Base-by-base conservation (phyloP, 352 stramenopile species). In the Phytophthora multivora region DNA sequence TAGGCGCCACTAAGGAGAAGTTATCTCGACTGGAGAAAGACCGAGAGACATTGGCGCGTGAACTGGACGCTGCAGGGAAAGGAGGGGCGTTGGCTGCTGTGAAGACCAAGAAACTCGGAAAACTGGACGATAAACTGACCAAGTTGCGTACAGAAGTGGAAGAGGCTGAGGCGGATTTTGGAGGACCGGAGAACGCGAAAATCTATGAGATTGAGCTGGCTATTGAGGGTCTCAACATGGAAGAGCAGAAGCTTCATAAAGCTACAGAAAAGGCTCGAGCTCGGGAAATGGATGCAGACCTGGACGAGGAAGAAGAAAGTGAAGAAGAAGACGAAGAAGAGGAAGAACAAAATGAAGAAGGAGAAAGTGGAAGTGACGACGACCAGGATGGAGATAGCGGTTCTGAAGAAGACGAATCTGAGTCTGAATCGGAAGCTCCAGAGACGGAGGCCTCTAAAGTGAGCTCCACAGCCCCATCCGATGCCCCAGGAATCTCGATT, bases 201-300 rank as follows among this genome's bases (percentile, higher is more conserved):
- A 77, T 86, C 4, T 47, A 81, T 26, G 67, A 85, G 13, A 42
- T 86, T 1, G 72, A 85, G 43, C 57, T 76, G 18, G 70, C 65
- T 12, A 71, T 86, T 15, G 75, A 79, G 11, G 59, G 51, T 3
- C 31, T 85, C 6, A 56, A 70, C 6, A 62, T 60, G 4, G 69
- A 61, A 13, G 66, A 79, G 16, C 16, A 48, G 5, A 77, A 75
- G 19, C 63, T 78, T 0, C 43, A 12, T 6, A 61, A 30, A 0
- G 31, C 39, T 3, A 69, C 59, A 6, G 62, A 73, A 35, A 77
- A 68, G 39, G 49, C 63, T 13, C 67, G 64, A 21, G 54, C 39
- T 0, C 51, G 31, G 11, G 76, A 81, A 19, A 66, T 80, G 21
- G 49, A 71, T 13, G 39, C 52, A 16, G 54, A 67, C 30, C 33